Base-by-base conservation (phyloP, 805 yeast species). In the Wickerhamiella domercqiae region DNA sequence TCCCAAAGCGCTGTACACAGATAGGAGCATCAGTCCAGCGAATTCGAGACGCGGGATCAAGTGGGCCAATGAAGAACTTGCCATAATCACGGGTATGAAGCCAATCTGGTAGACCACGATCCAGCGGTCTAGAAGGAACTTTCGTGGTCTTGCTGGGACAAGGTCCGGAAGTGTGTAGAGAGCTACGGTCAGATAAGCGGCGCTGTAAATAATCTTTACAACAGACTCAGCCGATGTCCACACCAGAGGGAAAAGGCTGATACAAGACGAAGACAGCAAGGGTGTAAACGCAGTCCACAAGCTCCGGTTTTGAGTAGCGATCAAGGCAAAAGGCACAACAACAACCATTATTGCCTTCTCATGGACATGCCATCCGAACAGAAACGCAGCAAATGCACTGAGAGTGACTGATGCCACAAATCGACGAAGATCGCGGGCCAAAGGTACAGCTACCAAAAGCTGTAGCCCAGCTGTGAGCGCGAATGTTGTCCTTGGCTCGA, bases 291-390 rank as follows among this genome's bases (percentile, higher is more conserved):
- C 70, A 4, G 73, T 68, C 31, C 86, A 57, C 24, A 86, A 60
- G 38, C 93, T 67, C 41, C 77, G 67, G 51, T 83, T 94, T 28
- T 70, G 64, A 11, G 75, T 65, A 3, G 76, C 78, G 20, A 86
- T 57, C 53, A 90, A 76, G 5, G 90, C 68, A 55, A 82, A 75
- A 1, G 99, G 99, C 47, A 90, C 70, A 6, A 90, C 78, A 2
- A 87, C 77, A 16, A 86, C 56, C 66, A 90, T 67, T n/a, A 90
- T 73, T 0, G 97, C 97, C 66, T 90, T 90, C 58, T 90, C 98
- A 60, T 90, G 98, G 18, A 90, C 98, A 53, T 90, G 97, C 96
- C 97, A 90, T 4, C 99, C 98, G 59, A 90, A 90, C 35, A 90
- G 60, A 52, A 81, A 90, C 2, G 94, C 79, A 0, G 94, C 75